Conservation (phyloP, 352 stramenopile species). For the Phytophthora capsici region DNA sequence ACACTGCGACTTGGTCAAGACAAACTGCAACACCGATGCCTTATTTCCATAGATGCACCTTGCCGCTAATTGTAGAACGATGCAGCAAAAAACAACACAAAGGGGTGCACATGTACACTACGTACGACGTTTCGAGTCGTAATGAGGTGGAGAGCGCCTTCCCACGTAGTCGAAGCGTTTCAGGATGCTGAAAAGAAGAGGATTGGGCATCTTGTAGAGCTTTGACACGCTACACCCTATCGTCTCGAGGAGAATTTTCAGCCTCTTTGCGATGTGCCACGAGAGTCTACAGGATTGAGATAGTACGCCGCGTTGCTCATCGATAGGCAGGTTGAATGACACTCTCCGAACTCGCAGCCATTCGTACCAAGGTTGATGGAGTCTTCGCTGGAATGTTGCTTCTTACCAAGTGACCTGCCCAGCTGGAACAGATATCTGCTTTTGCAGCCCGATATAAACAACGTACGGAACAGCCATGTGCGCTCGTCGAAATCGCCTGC, state of each 20-base stretch:
- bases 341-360: constrained; percentile 14
- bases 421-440: background rate
- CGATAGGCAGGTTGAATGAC: constrained; percentile 15
- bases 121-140: constrained; percentile 9
- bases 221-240: background rate
- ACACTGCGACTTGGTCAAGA: background rate
- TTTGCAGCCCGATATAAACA: background rate
- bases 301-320: constrained; percentile 11
- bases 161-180: constrained; percentile 7
- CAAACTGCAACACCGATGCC: constrained; percentile 13
- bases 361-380: background rate
- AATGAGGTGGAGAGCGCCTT: background rate
- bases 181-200: background rate
- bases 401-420: background rate
- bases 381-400: background rate
- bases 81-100: constrained; percentile 6
- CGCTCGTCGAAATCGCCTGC: constrained; percentile 24
- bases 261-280: constrained; percentile 11
- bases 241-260: constrained; percentile 8
- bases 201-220: background rate
- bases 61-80: constrained; percentile 19
- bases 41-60: too few relatives aligned
- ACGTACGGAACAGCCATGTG: constrained; percentile 17
- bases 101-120: background rate
- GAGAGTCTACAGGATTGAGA: constrained; percentile 4